phyloP scores from a whole-genome alignment of 2,329 filamentous ascomycete species.

The Cryphonectria naterciae region DNA sequence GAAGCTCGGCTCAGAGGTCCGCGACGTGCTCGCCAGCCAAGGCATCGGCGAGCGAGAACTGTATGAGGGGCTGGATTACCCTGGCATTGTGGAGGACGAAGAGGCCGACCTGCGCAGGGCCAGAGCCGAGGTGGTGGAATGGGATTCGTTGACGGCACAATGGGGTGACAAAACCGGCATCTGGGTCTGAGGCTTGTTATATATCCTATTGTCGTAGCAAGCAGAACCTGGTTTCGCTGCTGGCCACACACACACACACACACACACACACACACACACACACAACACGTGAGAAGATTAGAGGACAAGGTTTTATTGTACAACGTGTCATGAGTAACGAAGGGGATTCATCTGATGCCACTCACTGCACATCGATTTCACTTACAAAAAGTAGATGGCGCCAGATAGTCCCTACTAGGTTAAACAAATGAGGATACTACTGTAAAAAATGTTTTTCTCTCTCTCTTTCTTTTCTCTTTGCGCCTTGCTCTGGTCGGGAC shows the following conservation, averaged over 20 bases:
- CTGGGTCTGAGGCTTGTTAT: conserved; percentile 2
- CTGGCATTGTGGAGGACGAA: conserved; percentile 21
- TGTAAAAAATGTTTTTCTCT: neutral
- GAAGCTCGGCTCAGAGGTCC: conserved; percentile 26
- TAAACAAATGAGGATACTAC: neutral
- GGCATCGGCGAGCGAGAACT: conserved; percentile 18
- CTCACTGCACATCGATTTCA: neutral
- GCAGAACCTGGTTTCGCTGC: no score
- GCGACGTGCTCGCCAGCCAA: conserved; percentile 27
- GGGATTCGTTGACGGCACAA: conserved; percentile 13
- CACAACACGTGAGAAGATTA: neutral
- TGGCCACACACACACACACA: no score
- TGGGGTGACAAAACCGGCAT: conserved; percentile 29
- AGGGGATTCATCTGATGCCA: neutral
- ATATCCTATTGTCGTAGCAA: no score
- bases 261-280: neutral
- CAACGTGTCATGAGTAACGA: neutral
- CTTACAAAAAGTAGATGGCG: neutral
- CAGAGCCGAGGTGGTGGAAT: conserved; percentile 15
- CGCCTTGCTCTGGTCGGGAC: no score
- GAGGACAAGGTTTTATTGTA: neutral
- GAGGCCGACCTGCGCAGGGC: conserved; percentile 11
- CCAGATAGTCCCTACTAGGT: neutral
- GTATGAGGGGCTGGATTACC: conserved; percentile 17
- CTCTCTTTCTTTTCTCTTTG: neutral